Percentiles rank a stretch among this genome's conserved stretches.
These are phyloP conservation scores for Naegleria gruberi DNA, from an alignment of 208 protist genomes.

Conservation along the genomic window DNA sequence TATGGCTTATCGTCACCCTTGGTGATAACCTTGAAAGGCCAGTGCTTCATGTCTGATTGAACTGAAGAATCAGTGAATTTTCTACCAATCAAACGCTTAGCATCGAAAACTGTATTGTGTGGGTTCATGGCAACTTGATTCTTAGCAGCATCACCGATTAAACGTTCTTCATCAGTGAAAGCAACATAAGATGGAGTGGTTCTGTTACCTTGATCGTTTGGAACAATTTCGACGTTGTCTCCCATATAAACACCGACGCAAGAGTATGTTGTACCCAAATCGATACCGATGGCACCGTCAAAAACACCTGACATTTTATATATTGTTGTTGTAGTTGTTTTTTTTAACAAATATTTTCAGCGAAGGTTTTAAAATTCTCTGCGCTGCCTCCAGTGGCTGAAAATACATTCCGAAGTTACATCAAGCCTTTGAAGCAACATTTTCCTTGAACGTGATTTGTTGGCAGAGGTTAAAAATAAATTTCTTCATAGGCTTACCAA, in stretches of 20 bases:
- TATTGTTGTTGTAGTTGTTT: too few relatives aligned
- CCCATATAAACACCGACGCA: constrained; percentile 42
- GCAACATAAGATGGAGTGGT: constrained; percentile 89
- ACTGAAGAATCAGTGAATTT: constrained; percentile 78
- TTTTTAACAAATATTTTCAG: too few relatives aligned
- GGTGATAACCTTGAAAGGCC: constrained; percentile 80
- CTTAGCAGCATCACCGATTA: constrained; percentile 79
- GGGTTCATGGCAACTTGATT: constrained; percentile 71
- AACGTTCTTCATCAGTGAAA: constrained; percentile 70
- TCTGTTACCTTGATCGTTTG: constrained; percentile 85
- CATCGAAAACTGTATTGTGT: constrained; percentile 72
- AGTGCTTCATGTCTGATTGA: constrained; percentile 86
- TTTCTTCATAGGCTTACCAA: too few relatives aligned
- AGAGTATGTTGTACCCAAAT: constrained; percentile 69
- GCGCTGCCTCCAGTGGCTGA: too few relatives aligned
- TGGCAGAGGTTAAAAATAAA: too few relatives aligned
- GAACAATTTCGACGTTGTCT: constrained; percentile 71
- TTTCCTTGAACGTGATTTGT: too few relatives aligned
- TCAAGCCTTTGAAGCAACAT: too few relatives aligned
- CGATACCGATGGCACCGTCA: constrained; percentile 49
- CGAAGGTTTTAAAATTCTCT: too few relatives aligned
- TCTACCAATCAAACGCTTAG: constrained; percentile 74
- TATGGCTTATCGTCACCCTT: constrained; percentile 62
- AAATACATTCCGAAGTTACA: too few relatives aligned
- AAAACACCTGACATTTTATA: constrained; percentile 58